Evolutionary conservation across 805 yeast species (phyloP).

Genomic region (Myxozyma sirexii): DNA sequence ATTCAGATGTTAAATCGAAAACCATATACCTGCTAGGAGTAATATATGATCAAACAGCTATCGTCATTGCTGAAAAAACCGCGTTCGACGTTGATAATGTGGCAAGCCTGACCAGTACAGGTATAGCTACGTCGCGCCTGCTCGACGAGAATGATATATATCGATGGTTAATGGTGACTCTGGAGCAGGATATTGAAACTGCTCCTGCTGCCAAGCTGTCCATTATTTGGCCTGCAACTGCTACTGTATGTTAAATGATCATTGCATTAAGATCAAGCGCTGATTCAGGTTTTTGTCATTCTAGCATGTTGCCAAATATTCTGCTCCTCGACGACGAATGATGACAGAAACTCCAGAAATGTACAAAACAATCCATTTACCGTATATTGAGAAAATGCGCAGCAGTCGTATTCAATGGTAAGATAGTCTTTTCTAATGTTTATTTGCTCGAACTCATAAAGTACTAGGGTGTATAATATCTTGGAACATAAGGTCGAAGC

Average conservation of each 20-base stretch:
- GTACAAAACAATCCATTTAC: slow-evolving; percentile 63
- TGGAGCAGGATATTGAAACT: slow-evolving; percentile 49
- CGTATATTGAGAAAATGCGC: slow-evolving; percentile 74
- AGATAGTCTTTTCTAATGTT: too few relatives aligned
- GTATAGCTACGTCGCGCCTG: slow-evolving; percentile 37
- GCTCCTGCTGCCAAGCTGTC: slow-evolving; percentile 70
- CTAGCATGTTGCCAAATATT: slow-evolving; percentile 76
- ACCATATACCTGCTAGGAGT: slow-evolving; percentile 66
- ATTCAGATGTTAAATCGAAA: slow-evolving; percentile 66
- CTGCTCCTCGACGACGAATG: slow-evolving; percentile 60
- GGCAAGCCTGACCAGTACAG: not conserved
- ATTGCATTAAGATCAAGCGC: not conserved
- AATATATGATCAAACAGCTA: slow-evolving; percentile 64
- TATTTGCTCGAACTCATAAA: not conserved
- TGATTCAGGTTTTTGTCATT: not conserved
- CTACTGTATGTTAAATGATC: slow-evolving; percentile 39
- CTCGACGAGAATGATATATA: slow-evolving; percentile 81
- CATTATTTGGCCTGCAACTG: slow-evolving; percentile 86
- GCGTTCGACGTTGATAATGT: slow-evolving; percentile 50
- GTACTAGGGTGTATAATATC: slow-evolving; percentile 65
- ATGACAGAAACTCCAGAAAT: slow-evolving; percentile 80
- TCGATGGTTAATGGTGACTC: slow-evolving; percentile 69
- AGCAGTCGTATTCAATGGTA: slow-evolving; percentile 82
- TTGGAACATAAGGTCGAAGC: slow-evolving; percentile 79
- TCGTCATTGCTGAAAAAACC: slow-evolving; percentile 72